Conservation (phyloP, 371 early-diverging fungal species). For the Lichtheimia hyalospora region DNA sequence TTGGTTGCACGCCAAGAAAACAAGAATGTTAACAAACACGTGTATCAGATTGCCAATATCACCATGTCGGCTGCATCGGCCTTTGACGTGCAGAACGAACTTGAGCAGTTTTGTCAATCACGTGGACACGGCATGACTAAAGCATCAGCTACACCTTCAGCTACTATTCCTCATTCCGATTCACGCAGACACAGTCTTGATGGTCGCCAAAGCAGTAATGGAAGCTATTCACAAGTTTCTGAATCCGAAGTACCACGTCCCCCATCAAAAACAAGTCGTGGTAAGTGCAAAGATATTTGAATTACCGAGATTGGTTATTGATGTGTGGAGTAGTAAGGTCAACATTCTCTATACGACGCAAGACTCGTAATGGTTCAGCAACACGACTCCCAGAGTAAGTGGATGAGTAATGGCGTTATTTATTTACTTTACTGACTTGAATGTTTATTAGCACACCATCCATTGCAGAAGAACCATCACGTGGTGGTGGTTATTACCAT, state of each 20-base stretch:
- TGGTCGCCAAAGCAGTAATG: slow-evolving; percentile 3
- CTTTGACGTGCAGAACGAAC: slow-evolving; percentile 20
- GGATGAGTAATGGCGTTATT: background rate
- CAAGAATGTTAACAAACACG: background rate
- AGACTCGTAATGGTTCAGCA: slow-evolving; percentile 14
- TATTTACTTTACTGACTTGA: background rate
- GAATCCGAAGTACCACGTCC: background rate
- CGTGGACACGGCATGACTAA: slow-evolving; percentile 14
- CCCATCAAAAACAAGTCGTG: background rate
- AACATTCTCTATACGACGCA: slow-evolving; percentile 15
- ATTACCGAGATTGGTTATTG: background rate
- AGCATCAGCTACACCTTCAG: slow-evolving; percentile 2
- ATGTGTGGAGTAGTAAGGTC: slow-evolving; percentile 4
- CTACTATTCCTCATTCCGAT: background rate
- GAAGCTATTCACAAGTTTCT: background rate
- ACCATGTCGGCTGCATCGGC: slow-evolving; percentile 19
- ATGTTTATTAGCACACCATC: no score
- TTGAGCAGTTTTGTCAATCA: slow-evolving; percentile 11
- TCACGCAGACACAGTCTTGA: slow-evolving; percentile 5
- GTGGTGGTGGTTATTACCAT: background rate
- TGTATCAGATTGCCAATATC: slow-evolving; percentile 22
- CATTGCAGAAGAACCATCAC: slow-evolving; percentile 2
- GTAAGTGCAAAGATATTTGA: background rate
- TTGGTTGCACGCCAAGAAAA: background rate
- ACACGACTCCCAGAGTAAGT: slow-evolving; percentile 17